Evolutionary conservation across 371 early-diverging fungal genomes (phyloP), one percentile per base, ranked within the genome.

Genomic region (Chytridiales sp.): DNA sequence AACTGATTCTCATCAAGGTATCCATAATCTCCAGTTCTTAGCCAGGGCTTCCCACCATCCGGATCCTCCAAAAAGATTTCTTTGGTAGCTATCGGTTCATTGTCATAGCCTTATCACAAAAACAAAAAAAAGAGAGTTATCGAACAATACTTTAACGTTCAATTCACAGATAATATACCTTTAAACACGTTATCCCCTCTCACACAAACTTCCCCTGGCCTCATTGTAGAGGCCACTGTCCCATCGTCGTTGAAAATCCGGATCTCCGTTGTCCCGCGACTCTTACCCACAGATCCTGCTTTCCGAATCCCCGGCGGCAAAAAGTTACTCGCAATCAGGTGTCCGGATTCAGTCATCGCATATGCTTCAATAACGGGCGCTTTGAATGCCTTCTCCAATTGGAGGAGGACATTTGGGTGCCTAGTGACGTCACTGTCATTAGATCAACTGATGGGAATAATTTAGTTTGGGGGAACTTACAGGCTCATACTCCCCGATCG

Each of bases 321-420:
- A 43, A 88, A 90, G 66, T 92, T 93, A 21, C 90, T 87, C 35
- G 88, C 84, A 86, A 94, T 89, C 72, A 90, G 92, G 69, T 94
- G 94, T 21, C 92, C 76, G 0, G 92, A 90, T 72, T 94, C 94
- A 1, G 93, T 91, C 93, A 94, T 92, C 11, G 93, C 93, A 64
- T 93, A 93, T 0, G 94, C 91, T 32, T 74, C 90, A 46, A 91
- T 71, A 2, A 92, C 91, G 17, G 93, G 92, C 0, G 87, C 93
- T 26, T 82, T 69, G 65, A 90, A 87, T 13, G 68, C 66, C 40
- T 79, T 40, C 69, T 92, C 91, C 1, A 94, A 72, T 9, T 86
- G 79, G 24, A 81, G 66, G 43, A 90, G 76, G 3, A 87, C 85
- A 0, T 80, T 67, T n/a, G 92, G 91, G 6, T 92, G 89, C 13